Evolutionary conservation across 1,139 yeast species (phyloP).

Genomic region (Yamadazyma triangularis): DNA sequence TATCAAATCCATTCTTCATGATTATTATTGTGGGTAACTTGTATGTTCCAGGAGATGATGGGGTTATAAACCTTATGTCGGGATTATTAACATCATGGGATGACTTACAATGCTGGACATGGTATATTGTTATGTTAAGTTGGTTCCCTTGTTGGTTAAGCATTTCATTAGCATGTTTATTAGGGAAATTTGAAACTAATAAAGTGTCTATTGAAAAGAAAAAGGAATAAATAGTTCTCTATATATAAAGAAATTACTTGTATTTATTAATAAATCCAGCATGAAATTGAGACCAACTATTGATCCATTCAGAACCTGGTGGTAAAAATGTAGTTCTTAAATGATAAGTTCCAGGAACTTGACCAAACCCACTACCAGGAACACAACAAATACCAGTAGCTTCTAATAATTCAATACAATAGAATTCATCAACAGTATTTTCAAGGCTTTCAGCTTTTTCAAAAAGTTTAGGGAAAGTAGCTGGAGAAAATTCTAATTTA

Average conservation of each 20-base stretch:
- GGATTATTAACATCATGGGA: slow-evolving; percentile 63
- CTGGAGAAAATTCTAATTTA: slow-evolving; percentile 53
- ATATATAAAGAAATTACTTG: slow-evolving; percentile 7
- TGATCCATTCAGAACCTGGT: slow-evolving; percentile 88
- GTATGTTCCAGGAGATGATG: slow-evolving; percentile 22
- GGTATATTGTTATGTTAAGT: slow-evolving; percentile 68
- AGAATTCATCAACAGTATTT: slow-evolving; percentile 74
- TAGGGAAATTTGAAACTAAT: slow-evolving; percentile 23
- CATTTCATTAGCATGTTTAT: slow-evolving; percentile 29
- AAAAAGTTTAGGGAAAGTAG: slow-evolving; percentile 46
- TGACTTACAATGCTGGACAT: slow-evolving; percentile 79
- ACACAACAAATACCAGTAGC: slow-evolving; percentile 95
- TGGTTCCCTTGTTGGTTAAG: slow-evolving; percentile 85
- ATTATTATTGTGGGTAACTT: slow-evolving; percentile 28
- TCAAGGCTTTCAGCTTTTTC: slow-evolving; percentile 53
- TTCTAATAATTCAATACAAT: slow-evolving; percentile 78
- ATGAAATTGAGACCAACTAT: slow-evolving; percentile 75
- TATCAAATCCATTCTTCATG: slow-evolving; percentile 55
- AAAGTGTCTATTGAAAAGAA: slow-evolving; percentile 8
- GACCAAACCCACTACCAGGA: slow-evolving; percentile 97
- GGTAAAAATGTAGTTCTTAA: slow-evolving; percentile 94
- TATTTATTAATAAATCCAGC: slow-evolving; percentile 59
- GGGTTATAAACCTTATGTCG: slow-evolving; percentile 36
- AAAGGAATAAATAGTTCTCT: not conserved
- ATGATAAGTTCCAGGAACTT: slow-evolving; percentile 81